Evolutionary conservation across 345 rosid species (phyloP).

Genomic region (Lumnitzera littorea): DNA sequence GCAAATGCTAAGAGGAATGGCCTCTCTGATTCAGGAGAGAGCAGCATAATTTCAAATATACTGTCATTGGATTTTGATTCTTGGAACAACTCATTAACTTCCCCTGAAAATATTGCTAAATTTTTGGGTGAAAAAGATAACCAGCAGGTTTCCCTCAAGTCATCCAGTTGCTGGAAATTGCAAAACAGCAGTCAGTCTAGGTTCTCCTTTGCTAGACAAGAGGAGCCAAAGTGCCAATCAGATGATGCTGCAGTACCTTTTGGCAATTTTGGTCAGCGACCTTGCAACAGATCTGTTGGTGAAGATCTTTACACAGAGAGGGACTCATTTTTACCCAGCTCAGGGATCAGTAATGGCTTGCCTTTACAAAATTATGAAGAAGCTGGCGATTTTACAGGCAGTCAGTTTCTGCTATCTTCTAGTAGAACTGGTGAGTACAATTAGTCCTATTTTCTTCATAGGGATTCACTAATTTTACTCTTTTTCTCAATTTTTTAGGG

Average conservation of each 20-base stretch:
- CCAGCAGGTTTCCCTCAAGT: slow-evolving; percentile 32
- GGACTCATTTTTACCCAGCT: slow-evolving; percentile 31
- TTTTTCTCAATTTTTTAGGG: not conserved
- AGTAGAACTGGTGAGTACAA: slow-evolving; percentile 24
- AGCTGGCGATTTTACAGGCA: slow-evolving; percentile 25
- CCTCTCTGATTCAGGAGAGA: slow-evolving; percentile 41
- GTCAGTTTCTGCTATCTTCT: slow-evolving; percentile 33
- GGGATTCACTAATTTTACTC: not conserved
- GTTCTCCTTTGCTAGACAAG: slow-evolving; percentile 83
- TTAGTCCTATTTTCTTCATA: not conserved
- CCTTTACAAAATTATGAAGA: slow-evolving; percentile 41
- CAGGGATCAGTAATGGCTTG: slow-evolving; percentile 41
- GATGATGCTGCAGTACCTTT: slow-evolving; percentile 28
- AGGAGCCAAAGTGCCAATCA: slow-evolving; percentile 36
- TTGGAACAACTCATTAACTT: slow-evolving; percentile 69
- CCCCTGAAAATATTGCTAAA: slow-evolving; percentile 59
- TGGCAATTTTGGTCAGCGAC: slow-evolving; percentile 28
- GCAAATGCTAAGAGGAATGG: slow-evolving; percentile 17
- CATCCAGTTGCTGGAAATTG: slow-evolving; percentile 38
- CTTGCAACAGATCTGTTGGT: slow-evolving; percentile 24
- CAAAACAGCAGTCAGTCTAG: slow-evolving; percentile 65
- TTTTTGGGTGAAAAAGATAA: slow-evolving; percentile 49
- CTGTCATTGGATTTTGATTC: slow-evolving; percentile 68
- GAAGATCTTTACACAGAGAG: slow-evolving; percentile 36
- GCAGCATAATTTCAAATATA: slow-evolving; percentile 70